These are phyloP conservation scores for Anisogramma anomala DNA, from an alignment of 2,329 filamentous ascomycete genomes.

Conservation along the genomic window DNA sequence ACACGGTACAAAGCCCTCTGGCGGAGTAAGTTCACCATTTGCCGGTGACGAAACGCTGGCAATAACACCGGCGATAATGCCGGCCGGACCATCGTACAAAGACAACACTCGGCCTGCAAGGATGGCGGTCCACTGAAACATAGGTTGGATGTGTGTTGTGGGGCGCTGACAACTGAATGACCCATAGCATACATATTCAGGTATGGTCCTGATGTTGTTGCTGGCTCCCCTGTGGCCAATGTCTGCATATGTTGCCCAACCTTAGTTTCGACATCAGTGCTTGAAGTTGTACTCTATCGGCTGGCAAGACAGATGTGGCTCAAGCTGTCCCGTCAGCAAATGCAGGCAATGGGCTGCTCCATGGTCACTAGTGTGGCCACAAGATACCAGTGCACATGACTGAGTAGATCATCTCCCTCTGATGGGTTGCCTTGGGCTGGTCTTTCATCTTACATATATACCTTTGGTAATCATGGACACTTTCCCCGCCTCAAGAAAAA, in stretches of 20 bases:
- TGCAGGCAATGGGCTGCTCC: too few relatives aligned
- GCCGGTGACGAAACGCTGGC: too few relatives aligned
- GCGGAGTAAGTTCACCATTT: conserved; percentile 3
- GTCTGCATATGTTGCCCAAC: background rate
- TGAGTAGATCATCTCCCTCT: too few relatives aligned
- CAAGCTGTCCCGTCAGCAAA: too few relatives aligned
- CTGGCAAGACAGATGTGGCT: background rate
- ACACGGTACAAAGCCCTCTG: conserved; percentile 7
- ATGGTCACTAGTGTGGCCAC: too few relatives aligned
- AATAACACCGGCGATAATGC: background rate
- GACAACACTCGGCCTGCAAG: background rate
- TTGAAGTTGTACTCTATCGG: background rate
- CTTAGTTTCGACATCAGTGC: background rate
- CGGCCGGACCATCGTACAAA: background rate
- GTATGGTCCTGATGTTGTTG: background rate
- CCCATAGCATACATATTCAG: background rate
- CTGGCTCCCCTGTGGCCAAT: background rate
- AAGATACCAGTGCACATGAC: too few relatives aligned
- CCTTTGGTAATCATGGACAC: too few relatives aligned
- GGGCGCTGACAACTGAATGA: background rate
- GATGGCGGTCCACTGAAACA: background rate
- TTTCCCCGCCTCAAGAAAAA: too few relatives aligned
- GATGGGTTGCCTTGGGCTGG: too few relatives aligned
- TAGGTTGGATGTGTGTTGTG: background rate
- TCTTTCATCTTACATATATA: too few relatives aligned